Evolutionary conservation across 148 eudicot genomes (phyloP).

Genomic region (Fagopyrum tataricum): DNA sequence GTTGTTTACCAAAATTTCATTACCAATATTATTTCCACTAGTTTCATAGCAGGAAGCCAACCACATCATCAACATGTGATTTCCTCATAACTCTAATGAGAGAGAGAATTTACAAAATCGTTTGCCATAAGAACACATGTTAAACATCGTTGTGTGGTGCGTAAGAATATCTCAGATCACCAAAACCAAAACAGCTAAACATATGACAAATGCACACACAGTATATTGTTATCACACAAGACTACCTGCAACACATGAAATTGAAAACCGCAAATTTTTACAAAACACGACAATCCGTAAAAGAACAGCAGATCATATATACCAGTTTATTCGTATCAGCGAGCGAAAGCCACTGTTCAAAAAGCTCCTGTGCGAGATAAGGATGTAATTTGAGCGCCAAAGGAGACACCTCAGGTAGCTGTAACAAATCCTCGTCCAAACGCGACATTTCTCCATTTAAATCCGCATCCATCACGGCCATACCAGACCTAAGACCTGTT

Average conservation of each 20-base stretch:
- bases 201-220: not conserved
- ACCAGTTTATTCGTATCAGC: constrained; percentile 66
- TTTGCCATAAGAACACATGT: not conserved
- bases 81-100: not conserved
- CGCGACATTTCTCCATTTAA: constrained; percentile 56
- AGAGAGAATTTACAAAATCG: not conserved
- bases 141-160: not conserved
- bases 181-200: not conserved
- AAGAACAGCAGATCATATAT: constrained; percentile 12
- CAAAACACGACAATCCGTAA: constrained; percentile 7
- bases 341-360: constrained; percentile 87
- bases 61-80: not conserved
- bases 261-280: not conserved
- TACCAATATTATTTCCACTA: not conserved
- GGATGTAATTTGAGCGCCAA: constrained; percentile 67
- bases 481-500: constrained; percentile 9
- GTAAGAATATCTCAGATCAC: not conserved
- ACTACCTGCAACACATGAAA: not conserved
- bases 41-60: not conserved
- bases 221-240: not conserved
- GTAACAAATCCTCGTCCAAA: constrained; percentile 65
- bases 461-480: constrained; percentile 57
- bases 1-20: not conserved
- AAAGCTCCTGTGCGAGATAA: constrained; percentile 57
- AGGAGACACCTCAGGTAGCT: constrained; percentile 71